Evolutionary conservation across 2,329 filamentous ascomycete species (phyloP), one percentile per base, ranked within the genome.

Genomic region (Ceratocystis alfenasii): DNA sequence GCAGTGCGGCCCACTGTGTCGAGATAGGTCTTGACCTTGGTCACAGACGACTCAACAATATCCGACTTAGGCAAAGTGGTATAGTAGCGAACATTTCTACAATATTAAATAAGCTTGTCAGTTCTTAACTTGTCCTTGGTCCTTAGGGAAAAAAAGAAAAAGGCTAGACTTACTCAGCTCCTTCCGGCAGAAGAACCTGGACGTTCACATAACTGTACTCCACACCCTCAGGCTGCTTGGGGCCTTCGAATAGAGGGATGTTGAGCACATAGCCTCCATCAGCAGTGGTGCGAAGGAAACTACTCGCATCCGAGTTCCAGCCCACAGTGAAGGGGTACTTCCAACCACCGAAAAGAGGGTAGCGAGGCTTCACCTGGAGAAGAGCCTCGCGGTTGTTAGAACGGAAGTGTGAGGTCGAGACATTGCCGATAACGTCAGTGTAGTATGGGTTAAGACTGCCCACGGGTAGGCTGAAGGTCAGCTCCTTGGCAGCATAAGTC

Each of bases 331-430:
- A 99, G 70, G 89, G 94, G 77, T 96, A 97, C 76, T 95, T 96
- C 94, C 94, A 99, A 68, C 90, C 91, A 68, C 94, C 94, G 72
- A 96, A 99, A 28, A 99, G 76, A n/a, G 94, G 94, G 76, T 95
- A 99, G 64, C 94, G 85, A 22, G 94, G 94, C 80, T 92, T 94
- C 69, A 96, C 81, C 76, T 96, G 92, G 33, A 99, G 82, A 53
- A 87, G 78, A n/a, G 89, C 87, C 75, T 93, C 89, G 25, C 88
- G 85, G 74, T 82, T 83, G 74, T 84, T 89, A 70, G 81, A 85
- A 69, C 92, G 83, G 82, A 95, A 99, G 69, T 83, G 84, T 66
- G 91, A 96, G 0, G 94, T 99, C 33, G 92, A 95, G 36, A 99
- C 91, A 73, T 99, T 99, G 70, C 94, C 94, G 72, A 99, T 95